Evolutionary conservation across 2,329 filamentous ascomycete genomes (phyloP).

Genomic region (Trichoderma koningiopsis): DNA sequence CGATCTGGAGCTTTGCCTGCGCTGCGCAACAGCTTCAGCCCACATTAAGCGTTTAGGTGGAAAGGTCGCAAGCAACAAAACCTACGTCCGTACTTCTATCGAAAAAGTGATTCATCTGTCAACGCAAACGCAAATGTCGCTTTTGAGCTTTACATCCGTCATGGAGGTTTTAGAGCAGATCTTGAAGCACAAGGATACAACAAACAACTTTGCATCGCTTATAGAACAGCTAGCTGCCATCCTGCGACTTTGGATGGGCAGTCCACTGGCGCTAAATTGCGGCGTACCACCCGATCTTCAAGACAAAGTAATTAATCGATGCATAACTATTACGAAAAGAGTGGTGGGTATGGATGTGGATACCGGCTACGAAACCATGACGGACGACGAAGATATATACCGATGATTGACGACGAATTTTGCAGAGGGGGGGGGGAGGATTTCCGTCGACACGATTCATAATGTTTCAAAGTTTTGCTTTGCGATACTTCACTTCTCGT

Average conservation of each 20-base stretch:
- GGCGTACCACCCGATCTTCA: conserved; percentile 56
- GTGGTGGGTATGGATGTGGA: conserved; percentile 63
- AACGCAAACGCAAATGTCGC: conserved; percentile 49
- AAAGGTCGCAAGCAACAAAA: background rate
- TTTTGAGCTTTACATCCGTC: conserved; percentile 62
- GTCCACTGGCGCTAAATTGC: conserved; percentile 51
- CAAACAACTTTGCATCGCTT: conserved; percentile 49
- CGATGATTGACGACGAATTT: background rate
- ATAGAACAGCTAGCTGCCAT: conserved; percentile 60
- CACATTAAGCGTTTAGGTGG: conserved; percentile 52
- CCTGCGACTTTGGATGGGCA: conserved; percentile 63
- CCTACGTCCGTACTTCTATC: conserved; percentile 36
- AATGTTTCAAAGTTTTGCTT: background rate
- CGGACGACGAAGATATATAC: conserved; percentile 46
- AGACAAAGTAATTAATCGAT: conserved; percentile 57
- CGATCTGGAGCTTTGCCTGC: conserved; percentile 23
- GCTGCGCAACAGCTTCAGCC: conserved; percentile 45
- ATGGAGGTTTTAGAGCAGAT: conserved; percentile 61
- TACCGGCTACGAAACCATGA: conserved; percentile 62
- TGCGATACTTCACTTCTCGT: conserved; percentile 13
- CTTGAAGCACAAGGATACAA: conserved; percentile 49
- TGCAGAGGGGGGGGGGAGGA: background rate
- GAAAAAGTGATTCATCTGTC: conserved; percentile 51
- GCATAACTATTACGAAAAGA: conserved; percentile 57
- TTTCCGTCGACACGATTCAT: background rate